These are phyloP conservation scores for Apiospora sp. DNA, from an alignment of 2,329 filamentous ascomycete genomes.

Conservation along the genomic window DNA sequence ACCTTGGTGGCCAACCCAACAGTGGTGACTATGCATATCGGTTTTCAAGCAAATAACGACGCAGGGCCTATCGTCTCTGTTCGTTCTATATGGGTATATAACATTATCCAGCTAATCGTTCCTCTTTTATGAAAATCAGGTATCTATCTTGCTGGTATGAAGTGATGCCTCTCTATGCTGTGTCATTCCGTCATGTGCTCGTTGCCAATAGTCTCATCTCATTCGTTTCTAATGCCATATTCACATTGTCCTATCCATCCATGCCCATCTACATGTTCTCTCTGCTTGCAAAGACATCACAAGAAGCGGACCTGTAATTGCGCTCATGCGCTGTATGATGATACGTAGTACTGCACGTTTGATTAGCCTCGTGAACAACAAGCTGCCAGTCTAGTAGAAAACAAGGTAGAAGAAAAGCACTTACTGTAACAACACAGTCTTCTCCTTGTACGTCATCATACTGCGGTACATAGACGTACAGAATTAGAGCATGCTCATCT, in stretches of 20 bases:
- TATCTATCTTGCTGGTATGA: not conserved
- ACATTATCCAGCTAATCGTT: not conserved
- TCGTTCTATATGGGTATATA: slow-evolving; percentile 7
- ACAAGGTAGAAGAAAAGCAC: slow-evolving; percentile 36
- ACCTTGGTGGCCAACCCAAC: not conserved
- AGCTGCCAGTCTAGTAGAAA: not conserved
- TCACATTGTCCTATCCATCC: not conserved
- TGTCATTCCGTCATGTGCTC: not conserved
- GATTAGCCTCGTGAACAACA: not conserved
- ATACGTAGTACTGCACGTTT: slow-evolving; percentile 23
- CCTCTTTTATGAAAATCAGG: not conserved
- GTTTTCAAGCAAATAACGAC: not conserved
- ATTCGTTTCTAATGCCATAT: not conserved
- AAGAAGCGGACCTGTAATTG: not conserved
- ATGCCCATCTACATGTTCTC: not conserved
- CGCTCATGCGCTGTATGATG: slow-evolving; percentile 19
- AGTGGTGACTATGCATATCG: not conserved
- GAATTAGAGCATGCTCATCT: slow-evolving; percentile 79
- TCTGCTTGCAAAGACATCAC: not conserved
- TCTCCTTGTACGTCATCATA: slow-evolving; percentile 71
- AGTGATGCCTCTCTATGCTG: not conserved
- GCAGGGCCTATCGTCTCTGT: not conserved
- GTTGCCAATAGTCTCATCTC: not conserved
- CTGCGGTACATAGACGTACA: slow-evolving; percentile 82
- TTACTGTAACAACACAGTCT: slow-evolving; percentile 79